These are phyloP conservation scores for Cystofilobasidium capitatum DNA, from an alignment of 768 basidiomycete species.

Conservation along the genomic window DNA sequence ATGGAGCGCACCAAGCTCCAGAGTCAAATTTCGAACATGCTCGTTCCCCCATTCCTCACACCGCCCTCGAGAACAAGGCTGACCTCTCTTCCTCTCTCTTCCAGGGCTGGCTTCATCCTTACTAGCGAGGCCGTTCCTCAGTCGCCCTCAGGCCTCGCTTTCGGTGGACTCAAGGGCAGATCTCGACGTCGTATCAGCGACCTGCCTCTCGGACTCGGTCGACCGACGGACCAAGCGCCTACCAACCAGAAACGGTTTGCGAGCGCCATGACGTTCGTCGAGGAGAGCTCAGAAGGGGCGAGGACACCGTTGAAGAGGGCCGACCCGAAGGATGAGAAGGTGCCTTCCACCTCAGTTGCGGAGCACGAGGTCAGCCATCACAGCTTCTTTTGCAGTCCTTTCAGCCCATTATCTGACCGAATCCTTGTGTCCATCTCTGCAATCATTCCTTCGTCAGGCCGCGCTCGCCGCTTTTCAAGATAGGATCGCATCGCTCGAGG, in stretches of 20 bases:
- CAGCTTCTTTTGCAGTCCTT: not conserved
- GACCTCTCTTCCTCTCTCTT: not conserved
- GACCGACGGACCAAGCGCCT: not conserved
- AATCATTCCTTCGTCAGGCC: no score
- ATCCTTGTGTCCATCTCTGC: no score
- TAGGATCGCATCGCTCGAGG: not conserved
- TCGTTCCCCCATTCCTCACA: not conserved
- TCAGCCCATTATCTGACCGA: not conserved
- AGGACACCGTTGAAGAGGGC: not conserved
- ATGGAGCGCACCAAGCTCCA: slow-evolving; percentile 19
- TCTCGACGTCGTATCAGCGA: slow-evolving; percentile 39
- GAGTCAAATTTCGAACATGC: slow-evolving; percentile 21
- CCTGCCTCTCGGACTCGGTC: slow-evolving; percentile 16
- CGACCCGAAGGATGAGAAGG: not conserved
- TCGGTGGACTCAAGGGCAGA: slow-evolving; percentile 26
- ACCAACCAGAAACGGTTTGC: not conserved
- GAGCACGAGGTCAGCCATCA: not conserved
- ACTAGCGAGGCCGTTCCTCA: slow-evolving; percentile 37
- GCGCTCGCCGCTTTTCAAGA: not conserved
- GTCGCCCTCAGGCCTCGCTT: slow-evolving; percentile 31
- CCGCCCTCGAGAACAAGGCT: not conserved
- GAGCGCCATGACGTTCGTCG: not conserved
- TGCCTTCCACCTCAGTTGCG: not conserved
- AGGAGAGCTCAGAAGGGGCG: not conserved
- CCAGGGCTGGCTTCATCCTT: slow-evolving; percentile 33